A percentile compares a stretch with the other conserved stretches of the same genome.
Conservation (phyloP, 371 early-diverging fungal genomes). For the Phascolomyces articulosus region DNA sequence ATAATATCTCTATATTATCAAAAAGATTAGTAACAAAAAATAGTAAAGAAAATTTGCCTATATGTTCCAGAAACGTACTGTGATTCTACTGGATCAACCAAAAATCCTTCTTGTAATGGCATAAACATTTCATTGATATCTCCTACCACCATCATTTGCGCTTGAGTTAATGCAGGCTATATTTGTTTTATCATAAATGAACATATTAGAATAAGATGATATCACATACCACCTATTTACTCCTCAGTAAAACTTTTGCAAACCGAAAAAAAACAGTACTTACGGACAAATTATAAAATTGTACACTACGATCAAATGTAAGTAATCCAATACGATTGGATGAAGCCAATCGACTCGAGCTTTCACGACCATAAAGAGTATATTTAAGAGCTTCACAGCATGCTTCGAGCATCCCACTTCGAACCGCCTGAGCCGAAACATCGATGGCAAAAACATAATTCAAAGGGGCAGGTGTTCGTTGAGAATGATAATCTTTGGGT, state of each 20-base stretch:
- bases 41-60: background rate
- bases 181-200: too few relatives aligned
- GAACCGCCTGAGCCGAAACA: conserved; percentile 86
- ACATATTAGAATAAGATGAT: too few relatives aligned
- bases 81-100: conserved; percentile 85
- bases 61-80: conserved; percentile 30
- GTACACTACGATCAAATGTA: conserved; percentile 89
- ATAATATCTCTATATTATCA: conserved; percentile 67
- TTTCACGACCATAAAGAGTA: conserved; percentile 69
- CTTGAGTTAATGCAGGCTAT: conserved; percentile 77
- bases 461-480: conserved; percentile 70
- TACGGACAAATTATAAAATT: conserved; percentile 93
- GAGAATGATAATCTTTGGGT: conserved; percentile 70
- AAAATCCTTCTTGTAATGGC: conserved; percentile 89
- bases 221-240: too few relatives aligned
- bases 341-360: conserved; percentile 38
- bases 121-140: conserved; percentile 94
- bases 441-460: conserved; percentile 94
- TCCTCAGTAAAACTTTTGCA: too few relatives aligned
- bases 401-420: conserved; percentile 78
- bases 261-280: conserved; percentile 17
- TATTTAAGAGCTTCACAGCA: conserved; percentile 75
- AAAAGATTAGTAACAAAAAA: background rate
- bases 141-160: conserved; percentile 96
- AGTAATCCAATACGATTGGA: conserved; percentile 80